Conservation (phyloP, 2,329 filamentous ascomycete species). For the Aquanectria penicillioides region DNA sequence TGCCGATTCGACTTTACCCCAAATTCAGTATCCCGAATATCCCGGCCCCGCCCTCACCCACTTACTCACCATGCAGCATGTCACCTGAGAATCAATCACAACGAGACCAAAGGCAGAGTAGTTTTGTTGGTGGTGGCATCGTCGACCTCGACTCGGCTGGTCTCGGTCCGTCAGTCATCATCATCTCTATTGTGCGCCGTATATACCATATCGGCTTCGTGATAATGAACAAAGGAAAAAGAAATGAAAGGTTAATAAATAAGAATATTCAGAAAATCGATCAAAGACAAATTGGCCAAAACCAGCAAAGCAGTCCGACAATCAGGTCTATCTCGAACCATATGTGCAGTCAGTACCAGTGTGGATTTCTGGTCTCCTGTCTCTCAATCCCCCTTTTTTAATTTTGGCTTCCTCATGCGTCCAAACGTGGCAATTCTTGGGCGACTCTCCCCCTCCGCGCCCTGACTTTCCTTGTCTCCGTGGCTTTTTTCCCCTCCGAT, state of each 20-base stretch:
- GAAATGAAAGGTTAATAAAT: constrained; percentile 20
- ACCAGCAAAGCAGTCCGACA: constrained; percentile 25
- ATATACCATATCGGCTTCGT: constrained; percentile 17
- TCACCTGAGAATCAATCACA: constrained; percentile 25
- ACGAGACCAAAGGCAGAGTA: constrained; percentile 13
- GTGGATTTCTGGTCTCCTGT: constrained; percentile 13
- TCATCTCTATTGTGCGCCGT: constrained; percentile 38
- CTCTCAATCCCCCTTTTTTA: constrained; percentile 26
- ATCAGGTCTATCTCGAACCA: constrained; percentile 36
- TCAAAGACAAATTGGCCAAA: constrained; percentile 27
- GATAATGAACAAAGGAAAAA: constrained; percentile 21
- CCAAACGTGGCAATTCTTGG: constrained; percentile 12
- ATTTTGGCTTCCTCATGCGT: constrained; percentile 18
- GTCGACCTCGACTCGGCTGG: constrained; percentile 39
- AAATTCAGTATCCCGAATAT: not conserved
- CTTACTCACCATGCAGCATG: no score
- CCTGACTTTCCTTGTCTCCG: no score
- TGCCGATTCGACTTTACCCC: constrained; percentile 4
- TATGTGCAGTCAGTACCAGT: constrained; percentile 29
- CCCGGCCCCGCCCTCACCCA: constrained; percentile 2
- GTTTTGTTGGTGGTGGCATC: constrained; percentile 36
- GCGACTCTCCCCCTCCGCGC: not conserved
- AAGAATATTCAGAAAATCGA: constrained; percentile 24
- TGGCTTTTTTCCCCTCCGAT: not conserved
- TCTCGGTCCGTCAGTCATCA: constrained; percentile 38